These are phyloP conservation scores for Crithidia fasciculata DNA, from an alignment of 208 protist genomes.

Conservation along the genomic window DNA sequence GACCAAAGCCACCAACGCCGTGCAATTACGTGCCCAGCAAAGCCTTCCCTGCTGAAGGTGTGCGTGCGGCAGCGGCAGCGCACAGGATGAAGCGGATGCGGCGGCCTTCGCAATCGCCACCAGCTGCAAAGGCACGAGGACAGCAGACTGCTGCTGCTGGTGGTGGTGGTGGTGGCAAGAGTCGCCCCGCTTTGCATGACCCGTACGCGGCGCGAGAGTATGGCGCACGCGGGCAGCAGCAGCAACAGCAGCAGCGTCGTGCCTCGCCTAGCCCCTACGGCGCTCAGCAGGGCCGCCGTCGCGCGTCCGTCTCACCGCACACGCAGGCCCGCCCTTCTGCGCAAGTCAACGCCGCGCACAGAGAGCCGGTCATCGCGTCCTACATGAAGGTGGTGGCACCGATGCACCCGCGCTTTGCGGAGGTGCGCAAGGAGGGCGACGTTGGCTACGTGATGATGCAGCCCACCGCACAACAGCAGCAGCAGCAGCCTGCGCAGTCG, in stretches of 20 bases:
- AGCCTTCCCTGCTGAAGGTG: neutral
- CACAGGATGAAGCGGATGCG: neutral
- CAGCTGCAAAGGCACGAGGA: neutral
- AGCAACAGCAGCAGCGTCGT: constrained; percentile 1
- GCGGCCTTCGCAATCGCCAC: neutral
- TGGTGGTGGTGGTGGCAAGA: too few species aligned
- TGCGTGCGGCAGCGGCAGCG: constrained; percentile 6
- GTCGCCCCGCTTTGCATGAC: constrained; percentile 6
- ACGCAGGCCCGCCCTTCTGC: neutral
- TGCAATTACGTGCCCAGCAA: constrained; percentile 66
- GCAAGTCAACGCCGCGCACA: neutral
- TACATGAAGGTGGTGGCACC: constrained; percentile 10
- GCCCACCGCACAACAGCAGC: neutral
- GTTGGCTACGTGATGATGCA: neutral
- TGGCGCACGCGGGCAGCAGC: neutral
- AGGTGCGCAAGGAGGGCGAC: neutral
- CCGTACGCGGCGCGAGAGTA: constrained; percentile 11
- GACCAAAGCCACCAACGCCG: constrained; percentile 79
- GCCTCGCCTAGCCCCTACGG: constrained; percentile 11
- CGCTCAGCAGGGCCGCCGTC: neutral
- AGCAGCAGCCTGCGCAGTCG: neutral
- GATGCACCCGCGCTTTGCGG: constrained; percentile 15
- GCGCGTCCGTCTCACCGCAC: too few species aligned
- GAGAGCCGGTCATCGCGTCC: constrained; percentile 3
- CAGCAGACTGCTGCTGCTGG: neutral